Base-by-base conservation (phyloP, 768 basidiomycete genomes). In the Xerocomellus dryophilus region DNA sequence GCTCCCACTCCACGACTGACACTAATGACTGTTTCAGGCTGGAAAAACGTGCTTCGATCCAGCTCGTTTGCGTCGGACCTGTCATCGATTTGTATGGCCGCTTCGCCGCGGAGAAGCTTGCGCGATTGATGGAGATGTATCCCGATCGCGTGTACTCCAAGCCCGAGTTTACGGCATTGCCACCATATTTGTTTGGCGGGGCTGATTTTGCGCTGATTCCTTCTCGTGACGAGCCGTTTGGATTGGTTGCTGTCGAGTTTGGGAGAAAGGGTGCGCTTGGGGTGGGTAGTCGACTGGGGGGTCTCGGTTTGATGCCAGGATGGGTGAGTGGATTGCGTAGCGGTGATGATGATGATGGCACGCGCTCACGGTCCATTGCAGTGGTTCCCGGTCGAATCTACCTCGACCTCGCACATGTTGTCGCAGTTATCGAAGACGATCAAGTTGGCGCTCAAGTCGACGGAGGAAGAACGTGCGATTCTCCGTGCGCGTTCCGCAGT, bases 321-420 rank as follows among this genome's bases (percentile, higher is more conserved):
- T 96, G 94, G 94, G 92, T 93, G 67, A 64, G 87, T 79, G 1
- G 18, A 55, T 40, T 15, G 49, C 21, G 34, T 4, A 12, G 25
- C 4, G 18, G 11, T 17, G 25, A 0, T n/a, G 29, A 7, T 25
- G 23, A 4, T 10, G 2, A 5, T 23, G 4, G 17, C 35, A 5
- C 1, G 35, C 11, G 35, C 43, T 36, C 10, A 60, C 15, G 41
- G 21, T 55, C 7, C 51, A 32, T 35, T 51, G 32, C 29, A 93
- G 92, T 97, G 94, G 94, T 96, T 93, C 80, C 94, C 94, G 45
- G 94, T 97, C 38, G 93, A 96, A 73, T 96, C 93, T 0, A 93
- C 78, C 58, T 87, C 94, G 25, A 94, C 93, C 6, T 86, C 85
- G 35, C 94, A 97, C 74, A 91, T 97, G 92, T 75, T 94, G 65